These are phyloP conservation scores for Leonotis leonurus DNA, from an alignment of 257 asterid genomes.

Conservation along the genomic window DNA sequence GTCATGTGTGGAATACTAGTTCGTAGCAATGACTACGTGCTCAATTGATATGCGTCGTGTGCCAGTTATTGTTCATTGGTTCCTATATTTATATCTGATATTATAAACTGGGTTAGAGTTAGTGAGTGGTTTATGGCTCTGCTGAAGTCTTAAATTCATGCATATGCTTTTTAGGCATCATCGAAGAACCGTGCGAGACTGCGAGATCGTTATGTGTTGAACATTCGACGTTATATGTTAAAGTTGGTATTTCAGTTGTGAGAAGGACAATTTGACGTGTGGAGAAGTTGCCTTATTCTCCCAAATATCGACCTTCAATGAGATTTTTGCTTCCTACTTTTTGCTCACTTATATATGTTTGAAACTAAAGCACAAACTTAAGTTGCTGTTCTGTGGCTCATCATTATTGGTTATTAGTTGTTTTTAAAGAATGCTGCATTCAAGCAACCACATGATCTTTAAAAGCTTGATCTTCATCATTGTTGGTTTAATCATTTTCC, in stretches of 20 bases:
- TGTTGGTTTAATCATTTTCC: background rate
- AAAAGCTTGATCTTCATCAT: background rate
- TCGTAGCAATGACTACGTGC: too few relatives aligned
- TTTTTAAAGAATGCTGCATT: background rate
- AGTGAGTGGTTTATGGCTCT: background rate
- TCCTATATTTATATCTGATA: background rate
- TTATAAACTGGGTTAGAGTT: background rate
- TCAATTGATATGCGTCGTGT: background rate
- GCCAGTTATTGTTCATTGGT: background rate
- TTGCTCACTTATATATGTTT: background rate
- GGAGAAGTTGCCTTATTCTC: background rate
- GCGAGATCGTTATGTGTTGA: too few relatives aligned
- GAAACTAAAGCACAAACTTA: background rate
- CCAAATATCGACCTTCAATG: background rate
- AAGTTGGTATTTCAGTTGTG: background rate
- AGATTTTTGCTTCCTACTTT: background rate
- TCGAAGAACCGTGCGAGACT: slow-evolving; percentile 4
- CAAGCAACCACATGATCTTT: background rate
- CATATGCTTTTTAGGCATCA: background rate
- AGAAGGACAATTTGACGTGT: background rate
- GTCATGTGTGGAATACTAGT: too few relatives aligned
- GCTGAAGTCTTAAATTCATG: background rate
- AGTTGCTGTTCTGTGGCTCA: too few relatives aligned
- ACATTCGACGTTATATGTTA: too few relatives aligned
- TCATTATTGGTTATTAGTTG: background rate